Evolutionary conservation across 768 basidiomycete genomes (phyloP).

Genomic region (Sarcodon aspratus): DNA sequence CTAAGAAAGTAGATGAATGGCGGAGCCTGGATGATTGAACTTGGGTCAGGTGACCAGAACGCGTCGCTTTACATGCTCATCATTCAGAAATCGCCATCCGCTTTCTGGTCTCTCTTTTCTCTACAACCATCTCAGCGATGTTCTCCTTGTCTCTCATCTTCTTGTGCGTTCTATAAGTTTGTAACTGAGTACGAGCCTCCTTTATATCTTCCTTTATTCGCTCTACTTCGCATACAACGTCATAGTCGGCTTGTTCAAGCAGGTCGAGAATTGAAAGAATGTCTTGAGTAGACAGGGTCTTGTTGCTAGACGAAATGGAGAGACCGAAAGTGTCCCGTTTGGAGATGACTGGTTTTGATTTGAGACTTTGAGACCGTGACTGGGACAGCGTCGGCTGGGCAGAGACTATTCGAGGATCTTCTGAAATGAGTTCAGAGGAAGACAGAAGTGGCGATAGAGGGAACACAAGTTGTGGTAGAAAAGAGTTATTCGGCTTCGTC

Average conservation of each 20-base stretch:
- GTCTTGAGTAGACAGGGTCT: constrained; percentile 12
- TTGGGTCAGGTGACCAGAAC: neutral
- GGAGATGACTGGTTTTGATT: neutral
- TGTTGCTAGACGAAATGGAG: constrained; percentile 2
- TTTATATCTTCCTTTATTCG: constrained; percentile 15
- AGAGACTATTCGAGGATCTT: neutral
- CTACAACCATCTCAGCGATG: constrained; percentile 5
- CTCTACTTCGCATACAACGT: constrained; percentile 16
- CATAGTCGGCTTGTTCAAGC: constrained; percentile 22
- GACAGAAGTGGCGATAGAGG: neutral
- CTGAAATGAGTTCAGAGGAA: neutral
- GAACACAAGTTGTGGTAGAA: neutral
- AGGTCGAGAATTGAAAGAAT: constrained; percentile 21
- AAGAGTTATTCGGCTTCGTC: no score
- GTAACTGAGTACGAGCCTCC: constrained; percentile 11
- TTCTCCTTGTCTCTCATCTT: constrained; percentile 1
- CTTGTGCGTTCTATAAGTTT: constrained; percentile 9
- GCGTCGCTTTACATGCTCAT: neutral
- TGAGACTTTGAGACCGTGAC: neutral
- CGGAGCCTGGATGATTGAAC: neutral
- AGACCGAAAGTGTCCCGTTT: constrained; percentile 3
- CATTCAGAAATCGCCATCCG: constrained; percentile 16
- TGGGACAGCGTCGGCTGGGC: constrained; percentile 1
- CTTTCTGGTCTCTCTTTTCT: constrained; percentile 12
- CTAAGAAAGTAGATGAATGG: neutral